Base-by-base conservation (phyloP, 2,329 filamentous ascomycete genomes). In the Fusarium anthophilum region DNA sequence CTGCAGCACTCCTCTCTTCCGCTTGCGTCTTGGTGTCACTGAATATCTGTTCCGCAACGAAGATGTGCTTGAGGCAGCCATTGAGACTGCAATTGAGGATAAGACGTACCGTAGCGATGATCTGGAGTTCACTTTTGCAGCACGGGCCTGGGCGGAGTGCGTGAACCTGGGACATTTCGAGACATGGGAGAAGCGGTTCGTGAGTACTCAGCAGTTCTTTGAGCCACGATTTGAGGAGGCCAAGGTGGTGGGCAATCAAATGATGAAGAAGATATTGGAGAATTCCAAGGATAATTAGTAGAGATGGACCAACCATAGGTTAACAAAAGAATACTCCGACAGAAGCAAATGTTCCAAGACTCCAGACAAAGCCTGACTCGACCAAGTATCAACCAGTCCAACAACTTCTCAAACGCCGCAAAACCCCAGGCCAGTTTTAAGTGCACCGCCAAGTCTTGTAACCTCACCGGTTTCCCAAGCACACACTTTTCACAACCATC, bases 81-180 rank as follows among this genome's bases (percentile, higher is more conserved):
- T 99, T 76, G 89, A 92, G 55, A 96, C 94, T 13, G 96, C 95
- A 7, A 91, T 98, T 77, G 90, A 96, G 73, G 96, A 99, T 82
- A 92, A 93, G 77, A 96, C 92, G 0, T 99, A 98, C 84, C 90
- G 96, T n/a, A 93, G 92, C 30, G 96, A 99, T 80, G 96, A 99
- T 81, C 86, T 99, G 64, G 96, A 99, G 83, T 99, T 99, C 80
- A 98, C 96, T 0, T 98, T 99, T 84, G 97, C 96, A 3, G 97
- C 97, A 32, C 87, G 95, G 63, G 96, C 95, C 11, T 99, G 96
- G 96, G 96, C 94, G 45, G 95, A 98, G 82, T 95, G 95, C 70
- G 96, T 99, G 44, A 91, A 90, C 32, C 91, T 98, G 70, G 94
- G 96, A 6, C 93, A 98, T 81, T 98, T 98, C 80, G 94, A 97